Evolutionary conservation across 345 rosid genomes (phyloP).

Genomic region (Arabis alpina): DNA sequence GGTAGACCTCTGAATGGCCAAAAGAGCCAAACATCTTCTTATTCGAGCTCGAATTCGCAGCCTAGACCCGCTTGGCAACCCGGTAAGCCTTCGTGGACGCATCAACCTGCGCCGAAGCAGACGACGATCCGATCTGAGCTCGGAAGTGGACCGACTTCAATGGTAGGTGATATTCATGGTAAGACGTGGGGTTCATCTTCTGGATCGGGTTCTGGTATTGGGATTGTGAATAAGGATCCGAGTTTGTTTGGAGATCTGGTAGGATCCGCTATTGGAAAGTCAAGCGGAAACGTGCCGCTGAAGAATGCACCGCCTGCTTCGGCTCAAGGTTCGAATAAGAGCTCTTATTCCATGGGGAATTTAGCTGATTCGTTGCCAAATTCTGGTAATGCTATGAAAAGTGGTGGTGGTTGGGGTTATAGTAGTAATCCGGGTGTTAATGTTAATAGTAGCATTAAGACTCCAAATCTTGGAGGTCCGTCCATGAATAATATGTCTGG

Average conservation of each 20-base stretch:
- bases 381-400: slow-evolving; percentile 46
- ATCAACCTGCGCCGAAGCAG: slow-evolving; percentile 70
- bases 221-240: slow-evolving; percentile 71
- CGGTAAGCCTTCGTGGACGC: slow-evolving; percentile 84
- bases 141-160: slow-evolving; percentile 63
- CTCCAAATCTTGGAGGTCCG: slow-evolving; percentile 68
- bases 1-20: slow-evolving; percentile 72
- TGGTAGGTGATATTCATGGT: slow-evolving; percentile 91
- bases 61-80: slow-evolving; percentile 77
- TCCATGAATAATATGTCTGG: slow-evolving; percentile 59
- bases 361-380: slow-evolving; percentile 81
- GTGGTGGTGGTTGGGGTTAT: slow-evolving; percentile 58
- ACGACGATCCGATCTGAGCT: slow-evolving; percentile 46
- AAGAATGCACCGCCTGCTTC: slow-evolving; percentile 57
- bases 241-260: slow-evolving; percentile 89
- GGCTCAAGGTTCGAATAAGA: slow-evolving; percentile 46
- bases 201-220: slow-evolving; percentile 58
- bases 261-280: slow-evolving; percentile 73
- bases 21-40: slow-evolving; percentile 59
- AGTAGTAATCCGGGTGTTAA: slow-evolving; percentile 38
- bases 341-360: slow-evolving; percentile 79
- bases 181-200: slow-evolving; percentile 75
- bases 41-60: no score
- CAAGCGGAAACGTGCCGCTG: slow-evolving; percentile 67
- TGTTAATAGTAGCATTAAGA: slow-evolving; percentile 44